phyloP scores from a whole-genome alignment of 2,329 filamentous ascomycete genomes.

The Neopestalotiopsis sp. region DNA sequence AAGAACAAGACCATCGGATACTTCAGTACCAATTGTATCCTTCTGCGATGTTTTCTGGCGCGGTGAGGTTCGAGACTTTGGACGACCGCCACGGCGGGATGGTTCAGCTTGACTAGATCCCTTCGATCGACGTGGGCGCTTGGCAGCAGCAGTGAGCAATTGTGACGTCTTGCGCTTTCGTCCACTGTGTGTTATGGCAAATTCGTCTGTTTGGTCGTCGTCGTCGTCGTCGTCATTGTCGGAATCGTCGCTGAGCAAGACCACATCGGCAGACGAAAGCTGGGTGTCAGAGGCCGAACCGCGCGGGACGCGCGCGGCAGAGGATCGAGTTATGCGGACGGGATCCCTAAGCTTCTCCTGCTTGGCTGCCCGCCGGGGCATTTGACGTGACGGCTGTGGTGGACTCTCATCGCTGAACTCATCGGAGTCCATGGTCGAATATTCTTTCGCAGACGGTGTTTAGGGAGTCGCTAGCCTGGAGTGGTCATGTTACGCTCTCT shows the following conservation, averaged over 20 bases:
- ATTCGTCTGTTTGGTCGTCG: background rate
- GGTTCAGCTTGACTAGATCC: too few relatives aligned
- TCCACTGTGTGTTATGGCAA: background rate
- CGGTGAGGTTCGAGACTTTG: background rate
- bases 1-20: constrained; percentile 3
- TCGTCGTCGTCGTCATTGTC: background rate
- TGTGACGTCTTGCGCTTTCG: constrained; percentile 15
- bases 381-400: constrained; percentile 28
- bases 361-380: constrained; percentile 34
- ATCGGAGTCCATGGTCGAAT: constrained; percentile 17
- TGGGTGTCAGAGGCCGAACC: constrained; percentile 3
- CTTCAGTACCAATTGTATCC: background rate
- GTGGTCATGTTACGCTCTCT: background rate
- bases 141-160: constrained; percentile 9
- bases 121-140: constrained; percentile 11
- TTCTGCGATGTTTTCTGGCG: constrained; percentile 2
- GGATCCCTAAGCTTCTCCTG: constrained; percentile 27
- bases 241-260: background rate
- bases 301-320: constrained; percentile 28
- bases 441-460: background rate
- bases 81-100: background rate
- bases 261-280: background rate
- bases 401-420: constrained; percentile 22
- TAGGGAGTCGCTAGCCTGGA: background rate
- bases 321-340: constrained; percentile 30